These are phyloP conservation scores for Cruciata laevipes DNA, from an alignment of 257 asterid genomes.

Conservation along the genomic window DNA sequence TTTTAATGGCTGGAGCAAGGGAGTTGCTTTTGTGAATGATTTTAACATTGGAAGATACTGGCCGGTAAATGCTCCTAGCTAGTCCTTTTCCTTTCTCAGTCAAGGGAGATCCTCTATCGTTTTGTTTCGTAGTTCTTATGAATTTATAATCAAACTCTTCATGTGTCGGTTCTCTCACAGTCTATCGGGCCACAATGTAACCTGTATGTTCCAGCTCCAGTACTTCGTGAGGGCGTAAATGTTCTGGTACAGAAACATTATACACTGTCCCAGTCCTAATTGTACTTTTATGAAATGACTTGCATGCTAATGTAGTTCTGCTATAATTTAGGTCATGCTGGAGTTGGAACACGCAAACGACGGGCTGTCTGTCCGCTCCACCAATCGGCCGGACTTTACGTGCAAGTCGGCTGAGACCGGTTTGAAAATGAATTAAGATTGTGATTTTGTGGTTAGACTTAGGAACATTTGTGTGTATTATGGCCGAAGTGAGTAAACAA, in stretches of 20 bases:
- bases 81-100: neutral
- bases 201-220: constrained; percentile 84
- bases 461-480: too few relatives aligned
- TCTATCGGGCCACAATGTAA: constrained; percentile 87
- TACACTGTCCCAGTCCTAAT: neutral
- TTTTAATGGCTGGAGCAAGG: constrained; percentile 85
- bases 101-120: neutral
- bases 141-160: too few relatives aligned
- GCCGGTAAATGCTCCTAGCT: constrained; percentile 49
- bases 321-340: constrained; percentile 46
- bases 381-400: constrained; percentile 60
- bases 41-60: constrained; percentile 78
- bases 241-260: constrained; percentile 45
- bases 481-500: neutral
- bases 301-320: neutral
- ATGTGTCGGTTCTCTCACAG: constrained; percentile 45
- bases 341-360: constrained; percentile 64
- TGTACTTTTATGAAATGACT: too few relatives aligned
- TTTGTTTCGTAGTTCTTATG: constrained; percentile 5
- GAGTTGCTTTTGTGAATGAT: constrained; percentile 67
- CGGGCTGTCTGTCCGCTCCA: constrained; percentile 45
- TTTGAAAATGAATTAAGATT: constrained; percentile 21
- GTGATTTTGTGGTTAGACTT: neutral
- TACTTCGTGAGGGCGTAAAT: constrained; percentile 65
- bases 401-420: constrained; percentile 28